Base-by-base conservation (phyloP, 2,329 filamentous ascomycete species). In the Clonostachys byssicola region DNA sequence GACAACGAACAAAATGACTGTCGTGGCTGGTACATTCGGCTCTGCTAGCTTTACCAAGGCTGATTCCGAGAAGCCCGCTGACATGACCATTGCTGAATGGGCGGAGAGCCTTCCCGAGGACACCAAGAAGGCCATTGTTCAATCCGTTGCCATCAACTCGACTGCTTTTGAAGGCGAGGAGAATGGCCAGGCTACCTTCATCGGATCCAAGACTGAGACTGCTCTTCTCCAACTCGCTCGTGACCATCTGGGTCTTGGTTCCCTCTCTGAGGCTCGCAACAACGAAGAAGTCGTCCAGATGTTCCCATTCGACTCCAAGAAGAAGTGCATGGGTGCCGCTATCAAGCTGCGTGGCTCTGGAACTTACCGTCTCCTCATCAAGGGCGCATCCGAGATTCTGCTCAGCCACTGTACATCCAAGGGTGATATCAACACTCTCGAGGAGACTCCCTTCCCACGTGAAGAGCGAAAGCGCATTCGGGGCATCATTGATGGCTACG, bases 1-100 rank as follows among this genome's bases (percentile, higher is more conserved):
- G 79, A 68, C 66, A 0, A 83, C 87, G 49, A 88, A 88, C 57
- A 84, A 84, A 61, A 88, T 88, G 84, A 86, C 83, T 0, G 85
- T 89, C 5, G 85, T 89, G 42, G 82, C 86, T 40, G 85, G 84
- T 34, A 81, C 83, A 3, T 65, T 88, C 36, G 84, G 85, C 12
- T 64, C 60, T 23, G 58, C 56, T 20, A 64, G 59, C 47, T 74
- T 74, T 46, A 12, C 55, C 13, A 60, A 61, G 42, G 34, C 54
- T 3, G 58, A 62, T 1, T 56, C 61, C 34, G 58, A 57, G 34
- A 58, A 59, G 41, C 51, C 47, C 34, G 49, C 46, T 35, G 45
- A 52, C 38, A 50, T 47, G 9, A 41, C 44, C 12, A 47, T 46
- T 6, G 17, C 49, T 20, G 41, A 52, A 13, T 56, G 54, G 54